Evolutionary conservation across 108 stramenopile species (phyloP).

Genomic region (Fragilaria radians): DNA sequence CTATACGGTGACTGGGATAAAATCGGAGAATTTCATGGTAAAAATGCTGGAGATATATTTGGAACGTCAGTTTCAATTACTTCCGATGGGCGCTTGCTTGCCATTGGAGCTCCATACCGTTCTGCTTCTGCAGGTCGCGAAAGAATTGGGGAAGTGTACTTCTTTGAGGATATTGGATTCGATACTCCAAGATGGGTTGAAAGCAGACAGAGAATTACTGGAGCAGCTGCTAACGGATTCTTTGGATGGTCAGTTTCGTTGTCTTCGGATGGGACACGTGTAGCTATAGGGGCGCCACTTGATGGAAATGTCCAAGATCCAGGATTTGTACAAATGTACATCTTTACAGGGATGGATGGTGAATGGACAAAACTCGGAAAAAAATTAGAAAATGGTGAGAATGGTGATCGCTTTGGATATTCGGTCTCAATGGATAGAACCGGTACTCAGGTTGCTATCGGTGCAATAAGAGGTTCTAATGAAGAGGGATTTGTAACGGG

Average conservation of each 20-base stretch:
- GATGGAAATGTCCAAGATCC: neutral
- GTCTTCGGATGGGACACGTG: slow-evolving; percentile 14
- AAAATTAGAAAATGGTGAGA: neutral
- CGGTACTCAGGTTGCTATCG: slow-evolving; percentile 21
- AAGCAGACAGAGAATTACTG: slow-evolving; percentile 14
- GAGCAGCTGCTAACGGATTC: slow-evolving; percentile 12
- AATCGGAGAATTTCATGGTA: slow-evolving; percentile 26
- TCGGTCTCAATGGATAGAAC: slow-evolving; percentile 21
- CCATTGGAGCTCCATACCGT: slow-evolving; percentile 34
- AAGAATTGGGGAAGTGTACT: slow-evolving; percentile 22
- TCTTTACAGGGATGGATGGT: neutral
- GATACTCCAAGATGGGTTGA: slow-evolving; percentile 9
- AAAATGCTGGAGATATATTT: slow-evolving; percentile 18
- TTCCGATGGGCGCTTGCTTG: slow-evolving; percentile 23
- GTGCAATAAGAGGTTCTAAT: neutral
- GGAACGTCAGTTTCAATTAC: slow-evolving; percentile 32
- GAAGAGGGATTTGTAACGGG: neutral
- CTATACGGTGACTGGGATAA: slow-evolving; percentile 7
- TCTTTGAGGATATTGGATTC: slow-evolving; percentile 7
- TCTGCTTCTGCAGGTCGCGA: slow-evolving; percentile 12
- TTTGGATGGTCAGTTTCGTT: slow-evolving; percentile 34
- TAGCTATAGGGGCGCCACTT: slow-evolving; percentile 37
- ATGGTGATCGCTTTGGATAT: slow-evolving; percentile 14
- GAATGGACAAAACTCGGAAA: neutral
- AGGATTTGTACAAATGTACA: slow-evolving; percentile 29